A percentile compares a stretch with the other conserved stretches of the same genome.
These are phyloP conservation scores for Ceratobasidium papillatum DNA, from an alignment of 1,284 basidiomycete species.

Conservation along the genomic window DNA sequence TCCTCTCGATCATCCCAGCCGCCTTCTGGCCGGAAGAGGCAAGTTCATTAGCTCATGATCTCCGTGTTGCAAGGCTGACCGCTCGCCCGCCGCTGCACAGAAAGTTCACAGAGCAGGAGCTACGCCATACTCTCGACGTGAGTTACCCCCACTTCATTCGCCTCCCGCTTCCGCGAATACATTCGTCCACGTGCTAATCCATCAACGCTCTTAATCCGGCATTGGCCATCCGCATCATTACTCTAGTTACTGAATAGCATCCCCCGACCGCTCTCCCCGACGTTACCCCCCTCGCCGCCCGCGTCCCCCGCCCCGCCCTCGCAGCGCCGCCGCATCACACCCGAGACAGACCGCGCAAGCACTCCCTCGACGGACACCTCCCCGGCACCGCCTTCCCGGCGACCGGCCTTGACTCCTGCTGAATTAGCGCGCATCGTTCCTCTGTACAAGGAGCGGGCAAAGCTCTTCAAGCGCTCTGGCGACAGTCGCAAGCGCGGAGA, in stretches of 20 bases:
- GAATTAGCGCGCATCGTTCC: conserved; percentile 28
- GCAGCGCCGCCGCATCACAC: conserved; percentile 14
- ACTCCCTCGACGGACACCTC: conserved; percentile 16
- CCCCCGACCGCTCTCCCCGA: conserved; percentile 42
- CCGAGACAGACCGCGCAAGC: conserved; percentile 16
- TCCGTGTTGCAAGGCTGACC: neutral
- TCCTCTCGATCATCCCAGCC: conserved; percentile 35
- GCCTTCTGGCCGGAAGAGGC: conserved; percentile 39
- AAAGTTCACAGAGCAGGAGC: conserved; percentile 36
- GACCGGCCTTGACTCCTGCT: conserved; percentile 28
- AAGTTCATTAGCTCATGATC: conserved; percentile 26
- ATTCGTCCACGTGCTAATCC: conserved; percentile 24
- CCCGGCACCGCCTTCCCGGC: conserved; percentile 34
- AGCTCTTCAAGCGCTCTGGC: conserved; percentile 42
- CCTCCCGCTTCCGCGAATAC: conserved; percentile 5
- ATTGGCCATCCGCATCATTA: neutral
- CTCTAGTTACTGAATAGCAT: conserved; percentile 41
- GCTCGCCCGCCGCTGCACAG: neutral
- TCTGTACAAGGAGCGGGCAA: conserved; percentile 40
- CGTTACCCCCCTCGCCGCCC: conserved; percentile 41
- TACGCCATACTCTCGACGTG: conserved; percentile 27
- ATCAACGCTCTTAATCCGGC: conserved; percentile 28
- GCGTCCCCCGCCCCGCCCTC: conserved; percentile 39
- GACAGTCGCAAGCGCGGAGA: conserved; percentile 39
- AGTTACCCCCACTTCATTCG: neutral